phyloP scores from a whole-genome alignment of 225 moss, liverwort and hornwort genomes.

The Pseudoscleropodium purum region DNA sequence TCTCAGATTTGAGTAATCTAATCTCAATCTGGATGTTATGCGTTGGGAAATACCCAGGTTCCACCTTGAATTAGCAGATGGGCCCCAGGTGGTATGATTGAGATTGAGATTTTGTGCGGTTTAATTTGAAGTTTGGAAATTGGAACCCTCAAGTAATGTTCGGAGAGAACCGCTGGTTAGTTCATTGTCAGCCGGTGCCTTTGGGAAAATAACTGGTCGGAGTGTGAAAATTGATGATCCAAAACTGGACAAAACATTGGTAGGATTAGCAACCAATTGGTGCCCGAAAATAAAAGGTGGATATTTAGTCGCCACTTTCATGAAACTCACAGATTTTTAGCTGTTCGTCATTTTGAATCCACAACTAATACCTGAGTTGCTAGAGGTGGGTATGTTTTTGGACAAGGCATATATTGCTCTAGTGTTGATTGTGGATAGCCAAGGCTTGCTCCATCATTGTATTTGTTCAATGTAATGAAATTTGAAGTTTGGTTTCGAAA shows the following conservation, averaged over 20 bases:
- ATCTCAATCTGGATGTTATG: neutral
- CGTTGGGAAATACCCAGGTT: neutral
- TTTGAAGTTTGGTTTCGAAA: no score
- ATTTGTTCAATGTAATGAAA: no score
- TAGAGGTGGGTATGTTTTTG: neutral
- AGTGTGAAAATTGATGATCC: neutral
- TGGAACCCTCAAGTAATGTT: neutral
- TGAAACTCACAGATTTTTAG: neutral
- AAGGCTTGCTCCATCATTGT: no score
- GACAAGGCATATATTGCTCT: neutral
- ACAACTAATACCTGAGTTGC: accelerated
- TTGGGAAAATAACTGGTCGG: accelerated
- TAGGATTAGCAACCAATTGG: accelerated
- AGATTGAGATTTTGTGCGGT: neutral
- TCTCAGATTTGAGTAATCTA: neutral
- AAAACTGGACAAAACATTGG: neutral
- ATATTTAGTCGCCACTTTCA: accelerated
- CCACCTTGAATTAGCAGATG: neutral
- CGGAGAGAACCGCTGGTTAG: neutral
- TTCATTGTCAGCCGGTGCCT: neutral
- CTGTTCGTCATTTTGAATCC: neutral
- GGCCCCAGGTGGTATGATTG: neutral
- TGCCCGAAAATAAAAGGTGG: neutral
- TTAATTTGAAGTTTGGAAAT: neutral
- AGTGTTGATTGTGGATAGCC: accelerated